A percentile compares a stretch with the other conserved stretches of the same genome.
Evolutionary conservation across 1,284 basidiomycete species (phyloP).

Genomic region (Ustilago sp.): DNA sequence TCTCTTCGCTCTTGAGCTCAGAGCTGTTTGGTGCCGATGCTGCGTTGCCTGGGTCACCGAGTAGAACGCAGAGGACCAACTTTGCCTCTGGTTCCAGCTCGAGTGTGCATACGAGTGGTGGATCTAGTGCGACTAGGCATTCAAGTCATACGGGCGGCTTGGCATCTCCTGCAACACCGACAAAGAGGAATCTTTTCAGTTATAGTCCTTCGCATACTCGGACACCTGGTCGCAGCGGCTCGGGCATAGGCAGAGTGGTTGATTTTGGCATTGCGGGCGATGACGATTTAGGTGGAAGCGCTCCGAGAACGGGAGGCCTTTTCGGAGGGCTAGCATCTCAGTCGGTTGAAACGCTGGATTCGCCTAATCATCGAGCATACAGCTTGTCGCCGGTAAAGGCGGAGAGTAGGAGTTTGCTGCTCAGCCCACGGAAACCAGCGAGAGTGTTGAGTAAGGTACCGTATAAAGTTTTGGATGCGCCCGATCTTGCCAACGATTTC

Average conservation of each 20-base stretch:
- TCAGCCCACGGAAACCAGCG: slow-evolving; percentile 83
- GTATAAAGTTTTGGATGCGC: slow-evolving; percentile 96
- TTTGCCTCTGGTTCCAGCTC: slow-evolving; percentile 49
- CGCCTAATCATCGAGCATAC: slow-evolving; percentile 83
- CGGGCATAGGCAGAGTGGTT: slow-evolving; percentile 37
- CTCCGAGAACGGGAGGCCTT: slow-evolving; percentile 43
- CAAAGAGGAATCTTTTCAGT: slow-evolving; percentile 72
- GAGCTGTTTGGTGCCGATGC: slow-evolving; percentile 72
- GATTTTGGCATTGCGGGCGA: slow-evolving; percentile 40
- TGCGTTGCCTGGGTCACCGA: slow-evolving; percentile 27
- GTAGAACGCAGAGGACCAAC: slow-evolving; percentile 31
- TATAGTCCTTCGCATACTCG: slow-evolving; percentile 67
- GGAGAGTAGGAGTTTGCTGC: slow-evolving; percentile 83
- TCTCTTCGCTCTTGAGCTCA: slow-evolving; percentile 72
- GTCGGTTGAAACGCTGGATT: slow-evolving; percentile 69
- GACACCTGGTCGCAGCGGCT: slow-evolving; percentile 47
- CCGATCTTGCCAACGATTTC: slow-evolving; percentile 92
- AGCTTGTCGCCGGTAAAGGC: slow-evolving; percentile 89
- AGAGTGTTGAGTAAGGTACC: slow-evolving; percentile 92
- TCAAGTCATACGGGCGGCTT: slow-evolving; percentile 39
- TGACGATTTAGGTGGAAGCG: slow-evolving; percentile 31
- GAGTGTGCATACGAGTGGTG: slow-evolving; percentile 47
- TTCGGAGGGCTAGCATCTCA: slow-evolving; percentile 51
- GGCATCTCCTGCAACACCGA: slow-evolving; percentile 56
- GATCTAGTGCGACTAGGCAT: slow-evolving; percentile 44